phyloP scores from a whole-genome alignment of 495 filamentous ascomycete genomes.

The Extremus antarcticus region DNA sequence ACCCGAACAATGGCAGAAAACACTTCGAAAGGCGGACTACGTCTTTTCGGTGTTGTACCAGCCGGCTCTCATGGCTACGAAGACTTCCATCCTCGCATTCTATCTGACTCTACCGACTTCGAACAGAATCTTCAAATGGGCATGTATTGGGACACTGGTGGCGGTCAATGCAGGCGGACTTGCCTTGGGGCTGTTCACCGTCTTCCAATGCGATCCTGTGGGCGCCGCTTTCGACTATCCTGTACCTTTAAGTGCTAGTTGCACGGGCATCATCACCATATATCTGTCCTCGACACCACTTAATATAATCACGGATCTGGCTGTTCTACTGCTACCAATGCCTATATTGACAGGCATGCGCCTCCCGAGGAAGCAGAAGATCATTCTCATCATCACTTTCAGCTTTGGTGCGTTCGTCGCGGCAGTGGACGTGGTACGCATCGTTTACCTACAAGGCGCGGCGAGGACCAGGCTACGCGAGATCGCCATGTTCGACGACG shows the following conservation, averaged over 20 bases:
- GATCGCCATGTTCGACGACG: conserved; percentile 5
- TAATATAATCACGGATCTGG: conserved; percentile 77
- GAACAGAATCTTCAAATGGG: conserved; percentile 58
- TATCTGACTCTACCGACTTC: conserved; percentile 69
- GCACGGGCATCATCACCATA: conserved; percentile 66
- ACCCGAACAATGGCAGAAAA: conserved; percentile 31
- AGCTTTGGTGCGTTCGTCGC: conserved; percentile 74
- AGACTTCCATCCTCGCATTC: conserved; percentile 85
- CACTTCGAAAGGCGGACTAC: conserved; percentile 61
- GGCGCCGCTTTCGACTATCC: conserved; percentile 47
- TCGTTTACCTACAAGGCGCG: conserved; percentile 79
- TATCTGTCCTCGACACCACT: conserved; percentile 76
- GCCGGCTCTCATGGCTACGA: conserved; percentile 76
- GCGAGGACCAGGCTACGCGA: conserved; percentile 30
- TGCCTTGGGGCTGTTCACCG: conserved; percentile 72
- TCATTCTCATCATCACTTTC: conserved; percentile 73
- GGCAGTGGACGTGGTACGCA: conserved; percentile 76
- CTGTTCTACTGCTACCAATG: conserved; percentile 73
- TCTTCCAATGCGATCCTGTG: conserved; percentile 79
- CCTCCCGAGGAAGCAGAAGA: conserved; percentile 72
- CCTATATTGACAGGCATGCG: conserved; percentile 79
- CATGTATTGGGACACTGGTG: conserved; percentile 56
- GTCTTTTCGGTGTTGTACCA: conserved; percentile 80
- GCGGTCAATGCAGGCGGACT: conserved; percentile 69
- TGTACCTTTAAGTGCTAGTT: conserved; percentile 36